Base-by-base conservation (phyloP, 2,329 filamentous ascomycete species). In the Fusarium sp. region DNA sequence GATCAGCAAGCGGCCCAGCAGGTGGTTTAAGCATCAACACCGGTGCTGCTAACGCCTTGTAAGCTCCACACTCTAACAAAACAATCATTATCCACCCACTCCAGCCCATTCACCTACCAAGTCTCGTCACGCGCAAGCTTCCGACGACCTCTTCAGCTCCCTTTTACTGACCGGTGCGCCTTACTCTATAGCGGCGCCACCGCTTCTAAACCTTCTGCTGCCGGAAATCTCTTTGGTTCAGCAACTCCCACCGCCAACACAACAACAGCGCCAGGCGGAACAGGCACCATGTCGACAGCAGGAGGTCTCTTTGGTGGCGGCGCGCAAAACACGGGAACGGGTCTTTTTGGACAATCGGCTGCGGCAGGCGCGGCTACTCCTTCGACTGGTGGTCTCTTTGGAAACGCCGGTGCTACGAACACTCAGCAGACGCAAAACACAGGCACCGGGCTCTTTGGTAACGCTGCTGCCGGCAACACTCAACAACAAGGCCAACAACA, bases 1-100 rank as follows among this genome's bases (percentile, higher is more conserved):
- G 87, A 77, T 89, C 87, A 72, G 85, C 85, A 61, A 89, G 87
- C 77, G 87, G 86, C 74, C 87, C 87, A 65, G 86, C 83, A 68
- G 87, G 86, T 74, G 87, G 86, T 75, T 83, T 90, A 69, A 88
- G 85, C 75, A 90, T 90, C 79, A 91, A 90, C 79, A 90, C 88
- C 18, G 85, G 84, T 68, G 82, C 86, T 60, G 88, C 88, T 67
- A 90, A 89, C 84, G 65, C 78, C 56, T 69, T 78, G 80, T 81
- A 76, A 79, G 78, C 70, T 71, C 68, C 68, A 71, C 68, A 51
- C 54, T 63, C 63, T 69, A 71, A 71, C 59, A 71, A 71, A 71
- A 68, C 63, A 72, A 65, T 60, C 61, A 63, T 63, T 63, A 73
- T 56, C 63, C 62, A 68, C 70, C 45, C 59, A 62, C 31, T 28